Base-by-base conservation (phyloP, 768 basidiomycete species). In the Lenzites betulinus region DNA sequence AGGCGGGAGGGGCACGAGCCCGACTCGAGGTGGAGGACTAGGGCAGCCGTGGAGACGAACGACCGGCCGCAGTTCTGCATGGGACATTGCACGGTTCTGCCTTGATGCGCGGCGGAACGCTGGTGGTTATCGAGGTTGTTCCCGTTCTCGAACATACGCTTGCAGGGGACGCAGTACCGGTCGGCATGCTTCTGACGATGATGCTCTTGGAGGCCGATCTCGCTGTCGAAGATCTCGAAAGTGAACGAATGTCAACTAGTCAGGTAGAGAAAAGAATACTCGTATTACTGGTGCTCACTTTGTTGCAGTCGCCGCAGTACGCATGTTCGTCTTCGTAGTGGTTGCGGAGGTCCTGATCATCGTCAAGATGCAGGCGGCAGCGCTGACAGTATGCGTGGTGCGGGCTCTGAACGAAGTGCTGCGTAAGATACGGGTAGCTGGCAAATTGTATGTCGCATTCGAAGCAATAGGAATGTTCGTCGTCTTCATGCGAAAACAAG, bases 1-100 rank as follows among this genome's bases (percentile, higher is more conserved):
- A 82, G 70, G 12, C 83, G 80, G 0, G 87, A 87, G 23, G 63
- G 52, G 68, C 89, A 89, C 3, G 67, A 62, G 1, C 87, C 88
- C 12, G 78, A 74, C 66, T 90, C 89, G 67, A 88, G 77, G 69
- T 91, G 89, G 30, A 82, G 78, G 33, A 83, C 66, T 47, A 90
- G 75, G 11, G 85, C 82, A 9, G 86, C 79, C 43, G 65, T 73
- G 20, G 80, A 83, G 52, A 84, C 69, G 71, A 89, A 90, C 1
- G 55, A 64, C 22, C 63, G 62, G 1, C 58, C 70, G 66, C 89
- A 90, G 36, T 78, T 76, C 5, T 20, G 59, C 57, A 78, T 74
- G 0, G 75, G 72, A 67, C 80, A 73, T 62, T 71, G 39, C 74
- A 71, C 61, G 59, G 69, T 69, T 57, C 71, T 76, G 3, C 78